Conservation (phyloP, 73 alveolate species). For the Uronychia binucleata region DNA sequence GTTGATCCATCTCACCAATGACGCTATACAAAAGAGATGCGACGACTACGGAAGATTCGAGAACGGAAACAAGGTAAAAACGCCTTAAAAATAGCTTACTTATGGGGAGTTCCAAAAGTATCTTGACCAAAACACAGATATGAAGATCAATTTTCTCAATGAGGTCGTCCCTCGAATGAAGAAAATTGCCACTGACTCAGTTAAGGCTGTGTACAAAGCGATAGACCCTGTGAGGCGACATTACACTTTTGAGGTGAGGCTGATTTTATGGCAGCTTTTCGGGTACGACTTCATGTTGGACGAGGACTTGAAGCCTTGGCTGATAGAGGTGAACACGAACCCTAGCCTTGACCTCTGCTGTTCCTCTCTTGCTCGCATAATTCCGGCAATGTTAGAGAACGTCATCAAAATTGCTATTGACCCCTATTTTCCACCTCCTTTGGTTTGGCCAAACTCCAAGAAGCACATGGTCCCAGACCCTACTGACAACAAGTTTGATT, state of each 20-base stretch:
- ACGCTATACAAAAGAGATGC: constrained; percentile 83
- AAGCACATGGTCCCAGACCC: constrained; percentile 27
- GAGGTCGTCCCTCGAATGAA: constrained; percentile 75
- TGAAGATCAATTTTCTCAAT: constrained; percentile 26
- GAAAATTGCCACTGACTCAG: constrained; percentile 77
- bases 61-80: constrained; percentile 76
- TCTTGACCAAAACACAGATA: constrained; percentile 39
- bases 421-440: constrained; percentile 50
- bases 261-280: constrained; percentile 32
- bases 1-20: constrained; percentile 85
- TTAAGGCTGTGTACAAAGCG: constrained; percentile 68
- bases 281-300: constrained; percentile 92
- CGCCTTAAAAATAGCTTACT: too few species aligned
- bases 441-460: too few species aligned
- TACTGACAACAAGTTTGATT: constrained; percentile 11
- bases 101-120: constrained; percentile 63
- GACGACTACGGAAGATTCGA: constrained; percentile 84
- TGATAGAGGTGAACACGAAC: constrained; percentile 83
- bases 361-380: constrained; percentile 73
- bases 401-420: constrained; percentile 61
- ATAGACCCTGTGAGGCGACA: constrained; percentile 70
- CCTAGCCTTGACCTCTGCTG: constrained; percentile 83
- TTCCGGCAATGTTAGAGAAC: constrained; percentile 83
- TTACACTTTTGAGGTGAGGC: constrained; percentile 71
- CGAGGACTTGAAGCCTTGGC: constrained; percentile 73